These are phyloP conservation scores for Xylaria arbuscula DNA, from an alignment of 2,329 filamentous ascomycete genomes.

Conservation along the genomic window DNA sequence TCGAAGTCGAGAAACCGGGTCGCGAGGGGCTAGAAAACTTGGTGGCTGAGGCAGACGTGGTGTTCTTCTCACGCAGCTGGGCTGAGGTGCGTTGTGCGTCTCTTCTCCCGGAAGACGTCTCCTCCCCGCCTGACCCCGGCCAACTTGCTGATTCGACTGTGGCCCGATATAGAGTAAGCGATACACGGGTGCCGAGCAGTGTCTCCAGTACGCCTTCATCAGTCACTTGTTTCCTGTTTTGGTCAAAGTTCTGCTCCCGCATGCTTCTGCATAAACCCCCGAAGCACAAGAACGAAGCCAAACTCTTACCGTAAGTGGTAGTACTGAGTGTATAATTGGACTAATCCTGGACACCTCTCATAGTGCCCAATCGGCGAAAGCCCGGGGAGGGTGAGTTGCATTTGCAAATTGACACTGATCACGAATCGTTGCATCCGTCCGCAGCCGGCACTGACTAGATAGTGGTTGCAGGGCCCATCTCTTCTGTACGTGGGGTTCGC, in stretches of 20 bases:
- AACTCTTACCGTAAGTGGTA: slow-evolving; percentile 6
- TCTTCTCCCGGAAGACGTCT: slow-evolving; percentile 4
- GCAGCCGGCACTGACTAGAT: slow-evolving; percentile 43
- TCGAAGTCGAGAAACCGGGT: slow-evolving; percentile 78
- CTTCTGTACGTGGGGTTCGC: slow-evolving; percentile 59
- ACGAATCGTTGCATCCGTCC: slow-evolving; percentile 40
- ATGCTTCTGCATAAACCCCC: slow-evolving; percentile 6
- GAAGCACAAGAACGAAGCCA: not conserved
- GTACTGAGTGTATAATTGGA: not conserved
- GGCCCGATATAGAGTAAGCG: slow-evolving; percentile 44
- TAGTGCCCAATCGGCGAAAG: slow-evolving; percentile 48
- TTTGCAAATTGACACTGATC: slow-evolving; percentile 36
- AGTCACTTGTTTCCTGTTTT: slow-evolving; percentile 6
- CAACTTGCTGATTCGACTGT: slow-evolving; percentile 33
- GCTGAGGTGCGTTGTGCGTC: slow-evolving; percentile 65
- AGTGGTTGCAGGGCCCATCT: slow-evolving; percentile 51
- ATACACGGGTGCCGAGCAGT: slow-evolving; percentile 48
- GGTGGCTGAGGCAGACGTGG: slow-evolving; percentile 71
- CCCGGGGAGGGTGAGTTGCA: slow-evolving; percentile 51
- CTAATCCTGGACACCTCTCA: slow-evolving; percentile 1
- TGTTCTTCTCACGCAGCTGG: slow-evolving; percentile 80
- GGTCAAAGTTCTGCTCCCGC: slow-evolving; percentile 8
- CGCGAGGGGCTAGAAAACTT: slow-evolving; percentile 69
- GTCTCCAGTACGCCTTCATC: slow-evolving; percentile 33
- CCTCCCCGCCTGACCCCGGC: not conserved